phyloP scores from a whole-genome alignment of 1,284 basidiomycete species.

The Ustilago xerochloae region DNA sequence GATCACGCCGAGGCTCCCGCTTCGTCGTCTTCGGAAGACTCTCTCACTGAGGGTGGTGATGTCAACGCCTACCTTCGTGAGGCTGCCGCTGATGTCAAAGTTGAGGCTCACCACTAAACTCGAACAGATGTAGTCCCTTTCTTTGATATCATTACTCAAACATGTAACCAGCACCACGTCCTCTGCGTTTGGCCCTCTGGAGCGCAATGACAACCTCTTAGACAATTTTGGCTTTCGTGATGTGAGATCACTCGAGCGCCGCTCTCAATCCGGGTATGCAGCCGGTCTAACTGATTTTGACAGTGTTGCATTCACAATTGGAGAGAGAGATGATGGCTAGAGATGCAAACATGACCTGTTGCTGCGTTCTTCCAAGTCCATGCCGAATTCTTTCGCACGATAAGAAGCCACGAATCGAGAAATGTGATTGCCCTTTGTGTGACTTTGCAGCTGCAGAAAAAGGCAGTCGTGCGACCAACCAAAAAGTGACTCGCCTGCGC shows the following conservation, averaged over 20 bases:
- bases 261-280: not conserved
- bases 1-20: slow-evolving; percentile 57
- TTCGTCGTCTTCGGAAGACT: slow-evolving; percentile 37
- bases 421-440: slow-evolving; percentile 1
- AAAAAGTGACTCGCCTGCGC: slow-evolving; percentile 37
- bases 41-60: slow-evolving; percentile 59
- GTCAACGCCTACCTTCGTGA: slow-evolving; percentile 68
- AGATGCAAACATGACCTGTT: no score
- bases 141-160: slow-evolving; percentile 3
- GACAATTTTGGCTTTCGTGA: not conserved
- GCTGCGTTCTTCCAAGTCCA: no score
- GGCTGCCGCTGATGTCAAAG: slow-evolving; percentile 61
- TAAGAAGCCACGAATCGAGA: not conserved
- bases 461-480: slow-evolving; percentile 2
- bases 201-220: slow-evolving; percentile 22
- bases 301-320: not conserved
- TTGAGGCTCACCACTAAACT: slow-evolving; percentile 65
- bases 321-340: no score
- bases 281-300: not conserved
- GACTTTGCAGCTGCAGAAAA: not conserved
- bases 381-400: no score
- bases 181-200: slow-evolving; percentile 10
- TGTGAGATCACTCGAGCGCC: not conserved
- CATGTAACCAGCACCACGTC: not conserved
- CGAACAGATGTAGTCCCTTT: not conserved